Evolutionary conservation across 257 asterid species (phyloP).

Genomic region (Scutellaria galericulata): DNA sequence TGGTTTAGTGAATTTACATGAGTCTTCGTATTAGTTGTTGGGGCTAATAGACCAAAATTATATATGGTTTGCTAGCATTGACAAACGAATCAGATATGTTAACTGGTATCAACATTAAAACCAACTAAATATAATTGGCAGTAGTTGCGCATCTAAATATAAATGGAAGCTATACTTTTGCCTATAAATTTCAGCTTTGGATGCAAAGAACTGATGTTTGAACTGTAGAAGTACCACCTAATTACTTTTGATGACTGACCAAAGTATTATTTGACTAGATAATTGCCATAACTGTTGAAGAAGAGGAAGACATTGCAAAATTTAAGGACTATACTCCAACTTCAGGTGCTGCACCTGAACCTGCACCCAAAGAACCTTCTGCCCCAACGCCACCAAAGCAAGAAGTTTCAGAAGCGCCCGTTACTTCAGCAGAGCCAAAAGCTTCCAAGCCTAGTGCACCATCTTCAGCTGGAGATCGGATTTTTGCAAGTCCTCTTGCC

Average conservation of each 20-base stretch:
- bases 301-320: conserved; percentile 74
- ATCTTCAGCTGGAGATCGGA: conserved; percentile 66
- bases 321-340: conserved; percentile 78
- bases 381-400: conserved; percentile 72
- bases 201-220: not conserved
- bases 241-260: conserved; percentile 33
- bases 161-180: not conserved
- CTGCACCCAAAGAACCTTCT: conserved; percentile 59
- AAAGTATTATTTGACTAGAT: conserved; percentile 45
- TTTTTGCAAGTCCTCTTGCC: conserved; percentile 96
- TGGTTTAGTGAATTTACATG: conserved; percentile 19
- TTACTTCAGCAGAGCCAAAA: conserved; percentile 65
- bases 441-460: conserved; percentile 61
- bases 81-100: conserved; percentile 20
- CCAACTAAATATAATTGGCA: conserved; percentile 13
- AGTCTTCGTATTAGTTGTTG: not conserved
- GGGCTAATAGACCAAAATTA: conserved; percentile 11
- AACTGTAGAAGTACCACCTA: conserved; percentile 2
- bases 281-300: conserved; percentile 92
- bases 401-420: conserved; percentile 61
- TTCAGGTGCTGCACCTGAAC: conserved; percentile 66
- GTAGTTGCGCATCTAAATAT: conserved; percentile 6
- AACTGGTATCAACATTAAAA: not conserved
- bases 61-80: conserved; percentile 9
- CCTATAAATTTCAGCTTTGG: not conserved